Evolutionary conservation across 1,284 basidiomycete genomes (phyloP).

Genomic region (Pseudozyma flocculosa): DNA sequence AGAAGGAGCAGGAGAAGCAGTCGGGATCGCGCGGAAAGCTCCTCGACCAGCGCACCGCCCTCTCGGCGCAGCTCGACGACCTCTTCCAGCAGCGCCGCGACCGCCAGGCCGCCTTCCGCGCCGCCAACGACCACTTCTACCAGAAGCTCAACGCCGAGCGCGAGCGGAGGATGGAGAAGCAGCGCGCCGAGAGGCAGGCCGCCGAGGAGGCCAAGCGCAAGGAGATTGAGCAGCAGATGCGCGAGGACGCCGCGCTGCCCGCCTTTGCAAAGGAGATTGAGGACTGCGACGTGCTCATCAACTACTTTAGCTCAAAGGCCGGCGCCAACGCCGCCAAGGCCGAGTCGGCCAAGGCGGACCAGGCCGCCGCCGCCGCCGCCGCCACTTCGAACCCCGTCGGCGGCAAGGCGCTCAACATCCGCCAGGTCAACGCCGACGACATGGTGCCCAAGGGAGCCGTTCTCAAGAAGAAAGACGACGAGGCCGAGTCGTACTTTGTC

Average conservation of each 20-base stretch:
- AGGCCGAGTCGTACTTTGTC: constrained; percentile 80
- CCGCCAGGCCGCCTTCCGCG: constrained; percentile 48
- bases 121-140: constrained; percentile 51
- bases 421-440: constrained; percentile 73
- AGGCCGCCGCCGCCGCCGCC: constrained; percentile 34
- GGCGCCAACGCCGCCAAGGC: constrained; percentile 41
- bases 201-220: constrained; percentile 81
- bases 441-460: constrained; percentile 67
- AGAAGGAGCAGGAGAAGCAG: constrained; percentile 81
- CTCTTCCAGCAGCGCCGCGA: constrained; percentile 80
- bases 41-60: constrained; percentile 78
- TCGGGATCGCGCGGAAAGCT: constrained; percentile 80
- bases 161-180: constrained; percentile 70
- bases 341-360: constrained; percentile 8
- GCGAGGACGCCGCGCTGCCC: constrained; percentile 86
- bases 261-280: constrained; percentile 93
- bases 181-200: constrained; percentile 75
- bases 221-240: constrained; percentile 76
- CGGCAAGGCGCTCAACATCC: constrained; percentile 73
- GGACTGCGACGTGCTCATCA: constrained; percentile 91
- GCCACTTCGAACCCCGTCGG: constrained; percentile 61
- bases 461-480: constrained; percentile 76
- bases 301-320: constrained; percentile 68
- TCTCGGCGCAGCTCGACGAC: constrained; percentile 65
- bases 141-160: constrained; percentile 49